Evolutionary conservation across 805 yeast genomes (phyloP), one percentile per base, ranked within the genome.

Genomic region (Lachancea sp.): DNA sequence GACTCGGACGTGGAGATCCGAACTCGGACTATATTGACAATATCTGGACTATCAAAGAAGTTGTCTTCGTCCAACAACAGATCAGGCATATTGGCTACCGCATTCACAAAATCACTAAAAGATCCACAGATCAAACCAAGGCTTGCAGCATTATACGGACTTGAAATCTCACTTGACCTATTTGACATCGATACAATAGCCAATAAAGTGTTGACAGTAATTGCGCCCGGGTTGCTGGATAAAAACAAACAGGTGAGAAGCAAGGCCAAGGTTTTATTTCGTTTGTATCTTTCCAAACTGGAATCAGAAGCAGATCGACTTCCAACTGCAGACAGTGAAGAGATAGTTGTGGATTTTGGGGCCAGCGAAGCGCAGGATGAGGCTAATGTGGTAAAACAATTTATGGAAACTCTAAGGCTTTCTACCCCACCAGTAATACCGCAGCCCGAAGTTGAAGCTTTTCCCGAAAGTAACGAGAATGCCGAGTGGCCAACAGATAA

Each of bases 171-270:
- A 12, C 65, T 80, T 18, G 81, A 78, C 5, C 75, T 71, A 31
- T 88, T 89, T 51, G 65, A 81, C 1, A 78, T 88, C 0, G 83
- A 77, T 12, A 80, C 86, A 32, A 80, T 87, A 41, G 84, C 95
- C 42, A 78, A 80, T 18, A 85, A 82, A 56, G 75, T 89, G 13
- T 64, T 92, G 40, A 90, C 95, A 0, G 86, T 87, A 2, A 74
- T 92, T 41, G 88, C 96, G 0, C 84, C 92, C 1, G 77, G 92
- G 1, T 65, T 90, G 41, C 71, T 90, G 55, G 97, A 92, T 60
- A 72, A 71, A 40, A 81, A 86, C 8, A 63, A 67, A 5, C 72
- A 75, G 39, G 89, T 90, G 2, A 70, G 97, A 44, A 61, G 61
- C 0, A 84, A 82, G 53, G 95, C 96, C 0, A 76, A 76, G 49